Evolutionary conservation across 352 stramenopile species (phyloP).

Genomic region (Peronospora destructor): DNA sequence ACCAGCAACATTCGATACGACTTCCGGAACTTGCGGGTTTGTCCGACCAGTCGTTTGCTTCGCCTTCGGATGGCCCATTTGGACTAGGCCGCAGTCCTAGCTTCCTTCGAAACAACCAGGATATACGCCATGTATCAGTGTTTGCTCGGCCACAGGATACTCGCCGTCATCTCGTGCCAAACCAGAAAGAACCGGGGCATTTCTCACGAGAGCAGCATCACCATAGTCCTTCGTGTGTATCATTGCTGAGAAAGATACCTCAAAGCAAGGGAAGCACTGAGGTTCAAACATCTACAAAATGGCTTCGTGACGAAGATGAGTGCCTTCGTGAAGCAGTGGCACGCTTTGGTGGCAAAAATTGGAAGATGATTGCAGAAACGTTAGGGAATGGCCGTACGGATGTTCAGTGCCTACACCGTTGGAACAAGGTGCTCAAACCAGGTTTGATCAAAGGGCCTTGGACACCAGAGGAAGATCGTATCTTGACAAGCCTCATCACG

Average conservation of each 20-base stretch:
- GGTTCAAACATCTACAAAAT: constrained; percentile 46
- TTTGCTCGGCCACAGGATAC: constrained; percentile 12
- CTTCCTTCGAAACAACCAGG: constrained; percentile 19
- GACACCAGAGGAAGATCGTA: constrained; percentile 82
- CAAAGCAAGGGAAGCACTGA: constrained; percentile 13
- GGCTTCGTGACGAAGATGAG: constrained; percentile 89
- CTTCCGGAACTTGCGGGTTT: constrained; percentile 22
- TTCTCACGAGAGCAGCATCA: constrained; percentile 84
- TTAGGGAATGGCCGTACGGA: constrained; percentile 86
- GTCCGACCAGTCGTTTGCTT: constrained; percentile 16
- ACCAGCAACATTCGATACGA: constrained; percentile 18
- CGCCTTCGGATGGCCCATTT: constrained; percentile 19
- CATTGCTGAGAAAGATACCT: constrained; percentile 8
- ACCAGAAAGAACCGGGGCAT: constrained; percentile 44
- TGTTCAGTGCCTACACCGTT: constrained; percentile 94
- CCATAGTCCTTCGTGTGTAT: constrained; percentile 55
- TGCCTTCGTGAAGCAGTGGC: constrained; percentile 83
- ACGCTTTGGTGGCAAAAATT: constrained; percentile 90
- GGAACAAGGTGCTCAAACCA: constrained; percentile 91
- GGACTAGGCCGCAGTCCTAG: constrained; percentile 10
- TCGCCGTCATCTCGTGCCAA: constrained; percentile 6
- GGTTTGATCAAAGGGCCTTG: constrained; percentile 85
- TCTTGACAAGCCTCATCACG: constrained; percentile 63
- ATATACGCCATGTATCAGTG: constrained; percentile 7
- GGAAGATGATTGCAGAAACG: constrained; percentile 90